Evolutionary conservation across 2,329 filamentous ascomycete genomes (phyloP), one percentile per base, ranked within the genome.

Genomic region (Thielaviopsis punctulata): DNA sequence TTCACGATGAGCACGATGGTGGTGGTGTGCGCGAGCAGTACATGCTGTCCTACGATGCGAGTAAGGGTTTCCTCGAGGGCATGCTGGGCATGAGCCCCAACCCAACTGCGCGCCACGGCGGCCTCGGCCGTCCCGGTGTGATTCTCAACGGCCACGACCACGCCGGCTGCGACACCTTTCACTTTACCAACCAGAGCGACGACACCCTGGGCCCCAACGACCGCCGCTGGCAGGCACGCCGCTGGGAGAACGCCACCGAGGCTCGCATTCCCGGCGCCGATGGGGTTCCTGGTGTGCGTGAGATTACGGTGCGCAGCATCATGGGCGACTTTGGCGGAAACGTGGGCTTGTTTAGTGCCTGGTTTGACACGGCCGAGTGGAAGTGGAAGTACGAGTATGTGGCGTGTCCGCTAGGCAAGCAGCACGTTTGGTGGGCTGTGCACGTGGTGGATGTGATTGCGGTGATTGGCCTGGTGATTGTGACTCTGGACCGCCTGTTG

Each of bases 301-400:
- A 98, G 66, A 79, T 96, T 57, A 98, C 92, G 0, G 84, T 98
- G 2, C 80, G 89, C 55, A 95, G 87, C 65, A 96, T 98, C 88
- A 98, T 98, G 92, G 92, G 92, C 52, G 85, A 86, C 53, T 98
- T 84, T 65, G 82, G 80, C n/a, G 92, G 92, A 19, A 92, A 95
- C 63, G 87, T 88, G 0, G 92, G 88, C 0, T 71, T 98, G 43
- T 67, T 98, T 41, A 92, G 84, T 56, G 75, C 85, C 1, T 98
- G 90, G 90, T 96, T 90, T 62, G 86, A 96, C 63, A 65, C 76
- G 52, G 69, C 73, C 2, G 65, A 66, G 1, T 81, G 78, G 71
- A 78, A 84, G 63, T 98, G 92, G 92, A 74, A 74, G 57, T 85
- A 85, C 58, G 86, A 90, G 59, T 92, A 92, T 59, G 72, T 70